Evolutionary conservation across 78 protist genomes (phyloP).

Genomic region (Chrysochromulina parva): DNA sequence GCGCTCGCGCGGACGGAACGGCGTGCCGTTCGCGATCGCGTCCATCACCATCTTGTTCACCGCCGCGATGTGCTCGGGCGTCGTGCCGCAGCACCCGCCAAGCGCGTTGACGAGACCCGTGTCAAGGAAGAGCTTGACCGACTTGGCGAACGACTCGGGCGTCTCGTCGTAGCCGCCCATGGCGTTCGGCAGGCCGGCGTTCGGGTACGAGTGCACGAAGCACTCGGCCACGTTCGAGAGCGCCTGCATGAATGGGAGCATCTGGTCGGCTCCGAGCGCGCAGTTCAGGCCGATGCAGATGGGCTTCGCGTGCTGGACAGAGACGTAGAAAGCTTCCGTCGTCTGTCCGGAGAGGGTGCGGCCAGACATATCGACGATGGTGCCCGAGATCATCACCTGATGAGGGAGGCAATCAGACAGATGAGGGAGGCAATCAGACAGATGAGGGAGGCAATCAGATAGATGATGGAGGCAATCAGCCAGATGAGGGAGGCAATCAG

Average conservation of each 20-base stretch:
- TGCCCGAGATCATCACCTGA: constrained; percentile 80
- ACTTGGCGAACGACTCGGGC: constrained; percentile 81
- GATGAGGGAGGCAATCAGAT: too few relatives aligned
- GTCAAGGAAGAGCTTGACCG: constrained; percentile 58
- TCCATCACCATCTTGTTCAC: constrained; percentile 40
- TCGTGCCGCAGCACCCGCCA: constrained; percentile 95
- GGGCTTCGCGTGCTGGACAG: constrained; percentile 66
- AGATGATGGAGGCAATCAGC: too few relatives aligned
- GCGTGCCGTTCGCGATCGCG: background rate
- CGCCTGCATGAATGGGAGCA: constrained; percentile 79
- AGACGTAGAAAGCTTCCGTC: constrained; percentile 88
- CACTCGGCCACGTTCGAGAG: constrained; percentile 27
- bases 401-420: background rate
- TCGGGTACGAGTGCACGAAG: constrained; percentile 45
- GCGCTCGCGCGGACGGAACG: background rate
- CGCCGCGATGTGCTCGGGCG: constrained; percentile 93
- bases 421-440: too few relatives aligned
- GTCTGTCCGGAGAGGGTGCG: constrained; percentile 97
- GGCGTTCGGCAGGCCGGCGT: constrained; percentile 88
- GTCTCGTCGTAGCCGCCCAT: constrained; percentile 94
- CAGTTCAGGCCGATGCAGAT: constrained; percentile 94
- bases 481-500: too few relatives aligned
- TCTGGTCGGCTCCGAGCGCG: constrained; percentile 93
- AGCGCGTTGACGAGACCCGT: constrained; percentile 88
- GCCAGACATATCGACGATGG: constrained; percentile 92